Conservation (phyloP, 2,329 filamentous ascomycete species). For the Tolypocladium paradoxum region DNA sequence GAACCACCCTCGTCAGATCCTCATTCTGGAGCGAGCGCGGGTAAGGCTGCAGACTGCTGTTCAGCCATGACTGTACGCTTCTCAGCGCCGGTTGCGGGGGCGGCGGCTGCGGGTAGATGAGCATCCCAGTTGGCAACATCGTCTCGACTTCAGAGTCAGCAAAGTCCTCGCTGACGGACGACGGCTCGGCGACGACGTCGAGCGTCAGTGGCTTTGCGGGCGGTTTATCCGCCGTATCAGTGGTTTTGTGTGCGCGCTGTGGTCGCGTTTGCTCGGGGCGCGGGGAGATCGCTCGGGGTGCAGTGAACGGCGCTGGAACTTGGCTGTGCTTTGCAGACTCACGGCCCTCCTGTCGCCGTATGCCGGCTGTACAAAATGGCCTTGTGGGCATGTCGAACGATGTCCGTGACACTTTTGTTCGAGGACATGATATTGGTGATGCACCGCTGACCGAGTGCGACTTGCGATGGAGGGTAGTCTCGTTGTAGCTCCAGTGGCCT, state of each 20-base stretch:
- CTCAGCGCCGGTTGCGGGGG: conserved; percentile 23
- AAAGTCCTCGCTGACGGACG: conserved; percentile 4
- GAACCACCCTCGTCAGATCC: conserved; percentile 29
- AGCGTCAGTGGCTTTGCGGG: neutral
- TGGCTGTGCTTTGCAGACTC: neutral
- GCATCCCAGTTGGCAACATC: conserved; percentile 3
- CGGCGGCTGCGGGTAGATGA: conserved; percentile 18
- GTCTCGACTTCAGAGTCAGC: conserved; percentile 3
- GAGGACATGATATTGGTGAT: conserved; percentile 1
- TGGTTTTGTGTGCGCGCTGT: neutral
- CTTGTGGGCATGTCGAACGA: conserved; percentile 10
- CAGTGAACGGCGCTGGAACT: neutral
- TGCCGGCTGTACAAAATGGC: neutral
- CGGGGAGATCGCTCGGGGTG: neutral
- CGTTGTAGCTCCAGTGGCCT: neutral
- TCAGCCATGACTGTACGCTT: conserved; percentile 25
- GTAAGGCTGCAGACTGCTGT: conserved; percentile 19
- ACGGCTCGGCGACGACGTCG: neutral
- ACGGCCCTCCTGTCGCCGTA: neutral
- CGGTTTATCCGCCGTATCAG: neutral
- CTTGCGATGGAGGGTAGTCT: conserved; percentile 9
- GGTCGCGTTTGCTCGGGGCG: neutral
- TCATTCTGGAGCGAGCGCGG: conserved; percentile 19
- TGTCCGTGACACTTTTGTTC: conserved; percentile 5
- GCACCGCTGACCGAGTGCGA: conserved; percentile 12